phyloP scores from a whole-genome alignment of 495 filamentous ascomycete genomes.

The Aspergillus asperescens region DNA sequence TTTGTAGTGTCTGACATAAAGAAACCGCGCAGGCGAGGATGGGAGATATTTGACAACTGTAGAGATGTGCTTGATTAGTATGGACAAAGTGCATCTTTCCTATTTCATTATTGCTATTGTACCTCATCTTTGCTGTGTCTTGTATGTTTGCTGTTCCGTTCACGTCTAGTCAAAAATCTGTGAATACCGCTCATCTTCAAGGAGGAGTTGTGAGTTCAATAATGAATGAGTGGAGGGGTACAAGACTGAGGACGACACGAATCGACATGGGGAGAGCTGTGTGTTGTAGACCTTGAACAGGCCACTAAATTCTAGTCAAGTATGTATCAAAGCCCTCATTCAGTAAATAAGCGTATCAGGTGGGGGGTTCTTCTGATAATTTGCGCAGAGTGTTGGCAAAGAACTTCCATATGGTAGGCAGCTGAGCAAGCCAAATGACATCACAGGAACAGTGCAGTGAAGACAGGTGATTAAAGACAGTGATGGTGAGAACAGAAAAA shows the following conservation, averaged over 20 bases:
- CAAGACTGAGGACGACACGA: neutral
- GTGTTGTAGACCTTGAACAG: slow-evolving; percentile 19
- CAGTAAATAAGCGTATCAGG: slow-evolving; percentile 23
- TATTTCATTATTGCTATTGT: neutral
- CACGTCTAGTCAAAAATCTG: slow-evolving; percentile 67
- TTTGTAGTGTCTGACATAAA: slow-evolving; percentile 26
- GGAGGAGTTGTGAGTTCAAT: neutral
- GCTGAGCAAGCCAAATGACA: slow-evolving; percentile 21
- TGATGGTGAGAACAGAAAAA: neutral
- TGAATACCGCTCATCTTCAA: slow-evolving; percentile 55
- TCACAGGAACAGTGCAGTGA: slow-evolving; percentile 16
- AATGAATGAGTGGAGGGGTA: slow-evolving; percentile 5
- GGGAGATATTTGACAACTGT: slow-evolving; percentile 25
- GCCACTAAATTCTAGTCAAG: slow-evolving; percentile 28
- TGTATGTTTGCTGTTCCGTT: slow-evolving; percentile 52
- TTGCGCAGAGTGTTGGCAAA: slow-evolving; percentile 2
- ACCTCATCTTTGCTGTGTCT: slow-evolving; percentile 51
- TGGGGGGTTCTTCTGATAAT: slow-evolving; percentile 22
- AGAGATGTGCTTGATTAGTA: slow-evolving; percentile 16
- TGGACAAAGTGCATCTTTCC: neutral
- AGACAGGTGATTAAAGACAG: neutral
- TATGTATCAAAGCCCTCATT: slow-evolving; percentile 8
- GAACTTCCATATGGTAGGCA: slow-evolving; percentile 16
- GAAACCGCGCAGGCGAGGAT: slow-evolving; percentile 31
- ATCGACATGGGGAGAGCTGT: slow-evolving; percentile 28